Base-by-base conservation (phyloP, 2,329 filamentous ascomycete genomes). In the Xylaria sp. region DNA sequence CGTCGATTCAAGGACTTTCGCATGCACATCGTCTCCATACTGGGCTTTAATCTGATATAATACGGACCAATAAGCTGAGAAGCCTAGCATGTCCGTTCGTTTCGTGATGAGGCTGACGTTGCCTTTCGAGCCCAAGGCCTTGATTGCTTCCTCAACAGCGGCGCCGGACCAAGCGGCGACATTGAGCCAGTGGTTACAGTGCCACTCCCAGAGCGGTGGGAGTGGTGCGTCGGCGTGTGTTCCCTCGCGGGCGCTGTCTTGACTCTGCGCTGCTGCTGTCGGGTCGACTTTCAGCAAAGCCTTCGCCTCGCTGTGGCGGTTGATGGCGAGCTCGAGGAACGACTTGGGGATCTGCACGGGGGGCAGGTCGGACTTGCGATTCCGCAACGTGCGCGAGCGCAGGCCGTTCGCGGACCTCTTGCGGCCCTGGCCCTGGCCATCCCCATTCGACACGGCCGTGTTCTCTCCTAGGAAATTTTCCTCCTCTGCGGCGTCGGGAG, bases 291-390 rank as follows among this genome's bases (percentile, higher is more conserved):
- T 21, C 45, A 64, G 24, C 19, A 55, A 48, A 61, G 56, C 54
- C 39, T 68, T 63, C 67, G 72, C 53, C 71, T 64, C 62, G 61
- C 62, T 77, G 34, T 77, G 74, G 9, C 83, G 73, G 55, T 77
- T 76, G 32, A 92, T 83, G 63, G 86, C 86, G 21, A 81, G 77
- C 47, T 84, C 79, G 61, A 88, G 78, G 69, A 92, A 92, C 78
- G 83, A 85, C 64, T 82, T 78, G 0, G 90, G 88, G 14, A 92
- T 79, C 58, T 84, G 81, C 24, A 88, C 79, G 2, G 83, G 81
- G n/a, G 86, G 86, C 11, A 88, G 72, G 53, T 81, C 78, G 39
- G 79, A 78, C 77, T 79, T 73, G 75, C 71, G 72, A 71, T 67
- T 70, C 55, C 74, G 75, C 69, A 67, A 27, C 7, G 70, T 62